Evolutionary conservation across 495 filamentous ascomycete genomes (phyloP).

Genomic region (Entonaema liquescens): DNA sequence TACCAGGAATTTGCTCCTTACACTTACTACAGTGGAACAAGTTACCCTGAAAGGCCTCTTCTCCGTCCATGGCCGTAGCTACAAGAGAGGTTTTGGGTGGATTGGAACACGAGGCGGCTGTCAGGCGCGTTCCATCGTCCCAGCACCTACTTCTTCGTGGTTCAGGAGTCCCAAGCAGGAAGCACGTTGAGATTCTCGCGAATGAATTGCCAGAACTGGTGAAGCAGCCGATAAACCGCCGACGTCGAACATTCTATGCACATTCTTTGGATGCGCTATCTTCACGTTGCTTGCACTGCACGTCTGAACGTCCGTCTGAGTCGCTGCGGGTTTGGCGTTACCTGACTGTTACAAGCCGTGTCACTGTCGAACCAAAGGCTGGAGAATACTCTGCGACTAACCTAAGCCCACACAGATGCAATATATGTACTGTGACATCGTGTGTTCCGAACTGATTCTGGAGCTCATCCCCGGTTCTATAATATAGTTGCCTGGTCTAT

Average conservation of each 20-base stretch:
- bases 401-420: conserved; percentile 14
- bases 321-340: conserved; percentile 3
- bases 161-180: conserved; percentile 30
- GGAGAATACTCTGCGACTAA: conserved; percentile 12
- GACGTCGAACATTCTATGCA: conserved; percentile 29
- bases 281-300: neutral
- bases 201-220: conserved; percentile 36
- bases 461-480: conserved; percentile 33
- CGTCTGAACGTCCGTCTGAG: neutral
- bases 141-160: conserved; percentile 27
- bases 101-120: conserved; percentile 44
- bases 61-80: conserved; percentile 36
- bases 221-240: conserved; percentile 36
- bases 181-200: conserved; percentile 33
- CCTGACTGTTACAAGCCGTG: neutral
- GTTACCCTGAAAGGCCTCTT: conserved; percentile 39
- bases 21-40: conserved; percentile 37
- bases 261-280: conserved; percentile 9
- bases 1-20: conserved; percentile 33
- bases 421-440: conserved; percentile 38
- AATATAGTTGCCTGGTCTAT: conserved; percentile 34
- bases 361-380: neutral
- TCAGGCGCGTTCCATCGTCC: conserved; percentile 40
- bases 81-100: conserved; percentile 29
- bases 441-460: conserved; percentile 28